These are phyloP conservation scores for Pythium apleroticum DNA, from an alignment of 352 stramenopile genomes.

Conservation along the genomic window DNA sequence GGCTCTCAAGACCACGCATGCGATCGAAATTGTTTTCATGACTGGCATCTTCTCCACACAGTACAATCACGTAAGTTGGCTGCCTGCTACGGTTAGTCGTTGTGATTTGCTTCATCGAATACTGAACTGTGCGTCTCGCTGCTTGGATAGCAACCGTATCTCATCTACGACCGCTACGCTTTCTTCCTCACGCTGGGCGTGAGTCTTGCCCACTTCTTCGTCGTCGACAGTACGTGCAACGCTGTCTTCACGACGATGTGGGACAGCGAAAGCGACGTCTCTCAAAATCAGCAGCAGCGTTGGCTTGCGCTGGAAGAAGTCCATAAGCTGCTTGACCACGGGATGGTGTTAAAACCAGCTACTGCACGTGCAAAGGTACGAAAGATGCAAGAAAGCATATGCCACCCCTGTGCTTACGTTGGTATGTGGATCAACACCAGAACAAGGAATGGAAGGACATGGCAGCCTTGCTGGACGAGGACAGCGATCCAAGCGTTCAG, in stretches of 20 bases:
- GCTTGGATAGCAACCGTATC: constrained; percentile 13
- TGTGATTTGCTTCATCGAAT: too few relatives aligned
- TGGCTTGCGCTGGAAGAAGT: constrained; percentile 12
- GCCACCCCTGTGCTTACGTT: too few relatives aligned
- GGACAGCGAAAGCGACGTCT: background rate
- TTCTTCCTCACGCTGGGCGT: constrained; percentile 34
- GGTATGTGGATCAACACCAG: too few relatives aligned
- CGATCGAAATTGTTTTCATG: constrained; percentile 25
- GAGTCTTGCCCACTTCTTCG: constrained; percentile 32
- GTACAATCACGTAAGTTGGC: constrained; percentile 28
- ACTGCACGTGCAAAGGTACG: background rate
- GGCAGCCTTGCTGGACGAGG: background rate
- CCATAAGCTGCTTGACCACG: background rate
- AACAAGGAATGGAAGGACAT: background rate
- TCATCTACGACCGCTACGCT: constrained; percentile 44
- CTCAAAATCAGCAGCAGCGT: background rate
- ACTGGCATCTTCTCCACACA: constrained; percentile 38
- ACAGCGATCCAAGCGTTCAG: background rate
- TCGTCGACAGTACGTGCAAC: constrained; percentile 8
- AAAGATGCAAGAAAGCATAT: too few relatives aligned
- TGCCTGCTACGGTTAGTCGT: too few relatives aligned
- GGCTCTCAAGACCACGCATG: background rate
- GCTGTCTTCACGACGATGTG: constrained; percentile 7
- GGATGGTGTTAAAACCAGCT: background rate
- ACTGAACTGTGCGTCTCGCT: too few relatives aligned